These are phyloP conservation scores for Yamadazyma phyllophila DNA, from an alignment of 805 yeast genomes.

Conservation along the genomic window DNA sequence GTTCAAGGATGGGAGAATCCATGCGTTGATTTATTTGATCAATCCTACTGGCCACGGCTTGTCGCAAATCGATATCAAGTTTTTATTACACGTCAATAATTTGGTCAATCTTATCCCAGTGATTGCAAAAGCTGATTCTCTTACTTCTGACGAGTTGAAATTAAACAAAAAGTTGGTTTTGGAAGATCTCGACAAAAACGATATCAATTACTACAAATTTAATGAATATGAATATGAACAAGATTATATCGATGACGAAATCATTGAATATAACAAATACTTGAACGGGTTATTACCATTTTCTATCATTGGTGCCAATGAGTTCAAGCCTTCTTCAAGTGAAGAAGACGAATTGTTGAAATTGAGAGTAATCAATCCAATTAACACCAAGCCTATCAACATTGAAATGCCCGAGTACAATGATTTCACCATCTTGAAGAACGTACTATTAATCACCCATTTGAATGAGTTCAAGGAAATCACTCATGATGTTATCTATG, in stretches of 20 bases:
- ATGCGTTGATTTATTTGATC: conserved; percentile 49
- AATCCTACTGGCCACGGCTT: conserved; percentile 48
- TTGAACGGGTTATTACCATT: conserved; percentile 65
- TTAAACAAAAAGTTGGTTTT: conserved; percentile 69
- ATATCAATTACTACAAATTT: conserved; percentile 72
- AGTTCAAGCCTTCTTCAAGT: conserved; percentile 43
- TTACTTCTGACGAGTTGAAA: conserved; percentile 46
- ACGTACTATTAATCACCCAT: conserved; percentile 77
- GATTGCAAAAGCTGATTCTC: conserved; percentile 43
- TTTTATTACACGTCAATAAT: conserved; percentile 39
- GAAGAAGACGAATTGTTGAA: conserved; percentile 44
- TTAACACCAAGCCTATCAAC: conserved; percentile 54
- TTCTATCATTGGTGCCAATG: conserved; percentile 68
- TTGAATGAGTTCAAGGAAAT: conserved; percentile 83
- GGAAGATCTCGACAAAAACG: conserved; percentile 71
- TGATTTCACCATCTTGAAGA: conserved; percentile 78
- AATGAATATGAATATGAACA: conserved; percentile 56
- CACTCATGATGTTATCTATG: conserved; percentile 85
- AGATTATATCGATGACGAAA: conserved; percentile 57
- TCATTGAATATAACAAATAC: conserved; percentile 62
- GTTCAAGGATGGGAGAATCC: conserved; percentile 81
- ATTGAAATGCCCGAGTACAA: conserved; percentile 71
- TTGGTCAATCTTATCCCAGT: conserved; percentile 45
- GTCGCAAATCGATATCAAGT: conserved; percentile 40
- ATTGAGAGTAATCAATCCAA: conserved; percentile 49